Percentiles rank a stretch among this genome's conserved stretches.
phyloP scores from a whole-genome alignment of 768 basidiomycete species.

The Infundibulicybe gibba region DNA sequence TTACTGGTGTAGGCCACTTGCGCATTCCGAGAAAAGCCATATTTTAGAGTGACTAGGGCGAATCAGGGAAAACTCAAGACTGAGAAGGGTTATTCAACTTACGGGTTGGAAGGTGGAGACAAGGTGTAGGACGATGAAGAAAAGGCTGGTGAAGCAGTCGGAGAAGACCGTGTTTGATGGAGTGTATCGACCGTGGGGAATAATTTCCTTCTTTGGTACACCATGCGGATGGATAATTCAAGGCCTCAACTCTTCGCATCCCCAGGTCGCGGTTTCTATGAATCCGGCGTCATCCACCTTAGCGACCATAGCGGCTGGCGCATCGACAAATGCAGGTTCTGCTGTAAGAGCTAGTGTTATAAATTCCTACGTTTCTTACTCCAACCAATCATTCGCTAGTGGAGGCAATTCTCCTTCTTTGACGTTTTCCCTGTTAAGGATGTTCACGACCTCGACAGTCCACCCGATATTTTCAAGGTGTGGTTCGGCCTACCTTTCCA shows the following conservation, averaged over 20 bases:
- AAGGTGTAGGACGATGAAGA: conserved; percentile 2
- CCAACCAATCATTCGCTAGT: conserved; percentile 37
- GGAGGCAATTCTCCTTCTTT: conserved; percentile 91
- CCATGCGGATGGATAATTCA: background rate
- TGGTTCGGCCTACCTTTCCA: background rate
- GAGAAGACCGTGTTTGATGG: conserved; percentile 36
- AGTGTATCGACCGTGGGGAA: conserved; percentile 28
- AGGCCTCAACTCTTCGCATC: background rate
- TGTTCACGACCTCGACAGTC: conserved; percentile 65
- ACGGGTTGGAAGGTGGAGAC: conserved; percentile 5
- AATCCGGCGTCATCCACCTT: conserved; percentile 21
- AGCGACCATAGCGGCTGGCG: conserved; percentile 19
- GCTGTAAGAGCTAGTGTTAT: conserved; percentile 29
- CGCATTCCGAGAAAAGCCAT: conserved; percentile 81
- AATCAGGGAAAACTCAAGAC: background rate
- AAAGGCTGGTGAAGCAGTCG: conserved; percentile 28
- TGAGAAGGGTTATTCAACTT: background rate
- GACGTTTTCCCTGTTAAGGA: conserved; percentile 76
- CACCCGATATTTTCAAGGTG: conserved; percentile 81
- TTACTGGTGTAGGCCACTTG: conserved; percentile 77
- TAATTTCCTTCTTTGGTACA: conserved; percentile 15
- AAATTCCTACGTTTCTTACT: conserved; percentile 10
- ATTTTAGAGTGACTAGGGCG: conserved; percentile 11
- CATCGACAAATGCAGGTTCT: conserved; percentile 17
- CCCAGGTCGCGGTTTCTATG: background rate